Evolutionary conservation across 2,329 filamentous ascomycete genomes (phyloP), one percentile per base, ranked within the genome.

Genomic region (Neonectria coccinea): DNA sequence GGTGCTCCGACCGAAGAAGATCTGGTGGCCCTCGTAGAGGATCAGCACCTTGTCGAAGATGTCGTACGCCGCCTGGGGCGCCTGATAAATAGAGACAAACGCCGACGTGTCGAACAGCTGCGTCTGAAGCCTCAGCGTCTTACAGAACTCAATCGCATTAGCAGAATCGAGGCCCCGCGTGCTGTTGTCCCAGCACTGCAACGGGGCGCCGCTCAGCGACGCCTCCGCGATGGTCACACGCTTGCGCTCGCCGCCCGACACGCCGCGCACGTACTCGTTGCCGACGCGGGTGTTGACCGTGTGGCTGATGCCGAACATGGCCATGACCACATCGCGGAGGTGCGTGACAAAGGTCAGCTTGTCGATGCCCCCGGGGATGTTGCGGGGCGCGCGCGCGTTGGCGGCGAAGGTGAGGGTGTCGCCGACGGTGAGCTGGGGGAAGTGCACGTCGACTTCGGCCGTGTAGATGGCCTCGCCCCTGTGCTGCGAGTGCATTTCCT

Each of bases 381-480:
- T 72, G 22, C 86, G 84, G 0, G 90, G 89, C 25, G 88, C 85
- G 57, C 90, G 84, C 4, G 91, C 90, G 36, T 86, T 83, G 9
- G 91, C 91, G 20, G 92, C 92, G 66, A 94, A 94, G 56, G 86
- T 88, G 16, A 94, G 82, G 0, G 92, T 94, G 70, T 94, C 89
- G 56, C 91, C 91, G 14, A 94, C 91, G 4, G 86, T 89, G 70
- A 94, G 80, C 78, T 89, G 86, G 5, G 91, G 90, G 72, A 93
- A 93, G 78, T 93, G 91, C 3, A 91, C 89, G 75, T 95, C 92
- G 33, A 92, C 90, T 78, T 94, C 92, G 60, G 91, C 91, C 0
- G 91, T 93, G 79, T 94, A 95, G 75, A 95, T 94, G 62, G 90
- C 91, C 78, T 95, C 92, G 59, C 92, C 92, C 20, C 91, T 88